Evolutionary conservation across 2,329 filamentous ascomycete genomes (phyloP).

Genomic region (Ceratocystiopsis sp.): DNA sequence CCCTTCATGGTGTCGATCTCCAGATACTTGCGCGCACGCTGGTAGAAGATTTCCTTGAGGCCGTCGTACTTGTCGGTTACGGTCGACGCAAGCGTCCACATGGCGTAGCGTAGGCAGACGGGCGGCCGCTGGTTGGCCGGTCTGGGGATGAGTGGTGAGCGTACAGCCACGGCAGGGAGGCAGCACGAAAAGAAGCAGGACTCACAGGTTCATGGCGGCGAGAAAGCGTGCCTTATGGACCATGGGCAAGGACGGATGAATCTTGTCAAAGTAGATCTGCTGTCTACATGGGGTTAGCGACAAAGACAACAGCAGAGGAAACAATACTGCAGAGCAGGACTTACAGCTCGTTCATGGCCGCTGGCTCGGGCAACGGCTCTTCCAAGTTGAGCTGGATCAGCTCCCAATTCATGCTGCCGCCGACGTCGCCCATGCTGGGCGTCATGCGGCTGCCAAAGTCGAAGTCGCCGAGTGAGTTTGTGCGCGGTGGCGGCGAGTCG

Average conservation of each 20-base stretch:
- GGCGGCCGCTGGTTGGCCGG: constrained; percentile 75
- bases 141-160: constrained; percentile 17
- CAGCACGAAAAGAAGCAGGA: not conserved
- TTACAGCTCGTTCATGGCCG: constrained; percentile 66
- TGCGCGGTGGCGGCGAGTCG: constrained; percentile 35
- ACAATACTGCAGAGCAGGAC: constrained; percentile 12
- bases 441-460: constrained; percentile 33
- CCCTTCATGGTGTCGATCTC: constrained; percentile 84
- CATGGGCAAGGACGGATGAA: constrained; percentile 73
- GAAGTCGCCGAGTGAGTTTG: constrained; percentile 36
- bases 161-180: too few relatives aligned
- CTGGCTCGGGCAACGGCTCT: constrained; percentile 39
- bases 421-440: constrained; percentile 32
- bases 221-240: constrained; percentile 79
- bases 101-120: constrained; percentile 76
- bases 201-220: constrained; percentile 68
- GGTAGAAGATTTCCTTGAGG: constrained; percentile 78
- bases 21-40: constrained; percentile 73
- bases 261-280: constrained; percentile 76
- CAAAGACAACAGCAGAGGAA: not conserved
- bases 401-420: constrained; percentile 61
- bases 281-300: constrained; percentile 31
- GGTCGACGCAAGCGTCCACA: constrained; percentile 88
- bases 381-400: constrained; percentile 44
- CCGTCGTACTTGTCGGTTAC: constrained; percentile 65